Base-by-base conservation (phyloP, 805 yeast genomes). In the Hanseniaspora vineae region DNA sequence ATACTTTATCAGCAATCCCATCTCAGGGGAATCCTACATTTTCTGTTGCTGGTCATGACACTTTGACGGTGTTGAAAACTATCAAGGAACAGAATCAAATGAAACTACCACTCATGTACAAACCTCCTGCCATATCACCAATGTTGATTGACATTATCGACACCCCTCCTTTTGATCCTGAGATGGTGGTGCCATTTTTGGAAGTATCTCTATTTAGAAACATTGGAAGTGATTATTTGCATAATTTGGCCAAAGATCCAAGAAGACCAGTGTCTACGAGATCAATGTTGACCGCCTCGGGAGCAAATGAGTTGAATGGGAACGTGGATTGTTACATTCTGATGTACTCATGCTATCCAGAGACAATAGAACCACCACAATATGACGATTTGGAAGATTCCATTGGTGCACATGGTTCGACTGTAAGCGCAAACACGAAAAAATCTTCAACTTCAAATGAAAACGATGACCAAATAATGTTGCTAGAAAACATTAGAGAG, bases 221-320 rank as follows among this genome's bases (percentile, higher is more conserved):
- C 51, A 60, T 84, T 39, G 81, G 79, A 43, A 73, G 71, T 44
- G 79, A 77, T 32, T 71, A 78, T 13, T 62, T 84, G 31, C 70
- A 71, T 44, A 81, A 81, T 45, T 64, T 84, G 45, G 84, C 83
- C 4, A 69, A 77, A 51, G 81, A 75, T 52, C 84, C 84, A 9
- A 58, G 83, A 44, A 66, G 68, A 50, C 79, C 80, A 3, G 83
- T 77, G 0, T 70, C 76, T 12, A 80, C 86, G 6, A 78, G 77
- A 46, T 84, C 89, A 2, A 60, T 84, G 48, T 60, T 84, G 12
- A 84, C 81, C 2, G 90, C 87, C 5, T 78, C 86, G 37, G 92
- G 92, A 1, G 84, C 88, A 5, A 75, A 85, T 42, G 90, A 82
- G 50, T 62, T 84, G 54, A 82, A 84, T 58, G 89, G 88, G 4